Evolutionary conservation across 2,329 filamentous ascomycete species (phyloP), one percentile per base, ranked within the genome.

Genomic region (Aciculosporium take): DNA sequence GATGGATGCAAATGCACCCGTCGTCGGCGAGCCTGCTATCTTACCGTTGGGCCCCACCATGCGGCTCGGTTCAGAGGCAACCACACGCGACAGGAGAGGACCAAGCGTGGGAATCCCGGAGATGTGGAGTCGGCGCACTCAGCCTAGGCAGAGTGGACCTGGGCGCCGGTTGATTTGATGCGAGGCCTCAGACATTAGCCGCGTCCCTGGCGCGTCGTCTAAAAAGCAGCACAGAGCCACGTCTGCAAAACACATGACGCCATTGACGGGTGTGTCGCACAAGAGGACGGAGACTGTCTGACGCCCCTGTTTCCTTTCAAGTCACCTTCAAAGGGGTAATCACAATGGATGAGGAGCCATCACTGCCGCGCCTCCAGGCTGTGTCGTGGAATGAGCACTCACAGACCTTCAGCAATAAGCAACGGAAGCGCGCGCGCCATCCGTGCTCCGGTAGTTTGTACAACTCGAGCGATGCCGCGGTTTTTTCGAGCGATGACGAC

Each of bases 401-500:
- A 1, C 59, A 63, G 45, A 59, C 51, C 49, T 61, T 66, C 44
- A 58, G 54, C 49, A 60, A 61, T 27, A 59, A 60, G 40, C 54
- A 59, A 5, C 55, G 57, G 44, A 67, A 67, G 53, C 64, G 64
- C 49, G 55, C 54, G 40, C 56, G 60, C 32, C 50, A 53, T 25
- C 49, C 54, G 15, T 49, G 43, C 17, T 45, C 51, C 23, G 52
- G 51, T 20, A 51, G 55, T 44, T 53, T 55, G 41, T 62, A 71
- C 53, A 76, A 77, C 53, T 84, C 79, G 17, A 84, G 81, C 53
- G 81, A 85, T 51, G 79, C 79, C 3, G 71, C 76, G 37, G 57
- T 84, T 21, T 85, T 85, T 58, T 84, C 79, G 4, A 80, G 76
- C 55, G 81, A 85, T 45, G 79, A 84, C 51, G 79, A 83, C 43